Evolutionary conservation across 164 flowering plant species (phyloP).

Genomic region (Tinospora cordifolia): DNA sequence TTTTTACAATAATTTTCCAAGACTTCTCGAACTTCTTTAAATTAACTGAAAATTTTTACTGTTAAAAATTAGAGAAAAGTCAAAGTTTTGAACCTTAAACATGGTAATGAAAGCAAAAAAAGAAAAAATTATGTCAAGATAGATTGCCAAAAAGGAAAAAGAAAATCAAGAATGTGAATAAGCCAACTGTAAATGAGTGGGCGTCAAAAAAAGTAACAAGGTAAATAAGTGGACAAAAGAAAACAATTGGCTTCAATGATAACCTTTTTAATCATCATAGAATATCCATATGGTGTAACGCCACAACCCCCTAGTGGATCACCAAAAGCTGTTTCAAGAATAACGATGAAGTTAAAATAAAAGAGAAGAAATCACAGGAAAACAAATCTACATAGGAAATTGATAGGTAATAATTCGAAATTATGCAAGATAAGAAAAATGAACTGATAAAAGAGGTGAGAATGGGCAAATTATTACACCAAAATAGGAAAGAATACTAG

Average conservation of each 20-base stretch:
- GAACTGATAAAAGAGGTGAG: too few relatives aligned
- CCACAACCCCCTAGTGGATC: conserved; percentile 98
- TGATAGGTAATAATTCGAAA: too few relatives aligned
- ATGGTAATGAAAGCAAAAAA: too few relatives aligned
- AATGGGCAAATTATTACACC: too few relatives aligned
- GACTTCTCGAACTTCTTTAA: too few relatives aligned
- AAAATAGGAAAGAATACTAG: not conserved
- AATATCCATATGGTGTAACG: conserved; percentile 82
- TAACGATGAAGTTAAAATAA: not conserved
- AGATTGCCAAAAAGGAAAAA: not conserved
- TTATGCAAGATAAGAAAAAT: too few relatives aligned
- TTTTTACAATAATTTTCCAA: too few relatives aligned
- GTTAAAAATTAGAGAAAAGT: too few relatives aligned
- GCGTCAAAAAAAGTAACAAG: not conserved
- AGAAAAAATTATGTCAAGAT: not conserved
- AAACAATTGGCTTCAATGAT: conserved; percentile 8
- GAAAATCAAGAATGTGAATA: not conserved
- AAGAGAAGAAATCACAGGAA: not conserved
- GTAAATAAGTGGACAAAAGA: not conserved
- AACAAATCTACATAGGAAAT: not conserved
- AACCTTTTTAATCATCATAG: conserved; percentile 85
- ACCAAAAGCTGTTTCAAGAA: conserved; percentile 50
- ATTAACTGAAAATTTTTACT: too few relatives aligned
- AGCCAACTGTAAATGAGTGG: not conserved
- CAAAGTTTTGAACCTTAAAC: too few relatives aligned